Evolutionary conservation across 2,329 filamentous ascomycete genomes (phyloP).

Genomic region (Capronia coronata): DNA sequence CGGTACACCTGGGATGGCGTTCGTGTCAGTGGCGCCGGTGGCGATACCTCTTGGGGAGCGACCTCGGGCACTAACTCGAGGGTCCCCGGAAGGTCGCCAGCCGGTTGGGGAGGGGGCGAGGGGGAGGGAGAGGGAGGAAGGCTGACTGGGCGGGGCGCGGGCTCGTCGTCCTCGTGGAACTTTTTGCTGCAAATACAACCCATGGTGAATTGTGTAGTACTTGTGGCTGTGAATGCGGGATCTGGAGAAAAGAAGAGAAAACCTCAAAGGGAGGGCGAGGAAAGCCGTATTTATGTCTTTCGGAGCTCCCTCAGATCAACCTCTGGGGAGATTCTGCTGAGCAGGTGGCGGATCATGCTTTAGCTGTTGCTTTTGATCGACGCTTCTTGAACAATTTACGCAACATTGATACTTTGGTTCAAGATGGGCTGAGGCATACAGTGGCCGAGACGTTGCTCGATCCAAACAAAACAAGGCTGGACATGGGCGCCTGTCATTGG

Average conservation of each 20-base stretch:
- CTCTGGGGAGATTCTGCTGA: too few species aligned
- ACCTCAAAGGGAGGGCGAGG: background rate
- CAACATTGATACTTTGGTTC: too few species aligned
- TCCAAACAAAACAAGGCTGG: too few species aligned
- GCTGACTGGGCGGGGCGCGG: background rate
- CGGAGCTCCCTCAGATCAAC: background rate
- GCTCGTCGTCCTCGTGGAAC: background rate
- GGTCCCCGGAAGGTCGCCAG: background rate
- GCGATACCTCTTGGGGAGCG: background rate
- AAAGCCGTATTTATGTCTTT: background rate
- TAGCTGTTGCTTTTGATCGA: too few species aligned
- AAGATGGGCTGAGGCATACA: too few species aligned
- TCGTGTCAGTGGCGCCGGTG: background rate
- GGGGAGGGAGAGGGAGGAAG: background rate
- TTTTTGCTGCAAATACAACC: background rate
- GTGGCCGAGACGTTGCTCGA: too few species aligned
- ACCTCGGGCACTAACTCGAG: background rate
- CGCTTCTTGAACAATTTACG: too few species aligned
- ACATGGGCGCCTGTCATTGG: too few species aligned
- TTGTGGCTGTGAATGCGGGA: background rate
- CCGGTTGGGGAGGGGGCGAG: background rate
- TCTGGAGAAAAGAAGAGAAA: background rate
- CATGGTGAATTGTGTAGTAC: background rate
- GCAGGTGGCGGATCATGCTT: too few species aligned
- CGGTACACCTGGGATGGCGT: background rate